Conservation (phyloP, 768 basidiomycete species). For the Multifurca ochricompacta region DNA sequence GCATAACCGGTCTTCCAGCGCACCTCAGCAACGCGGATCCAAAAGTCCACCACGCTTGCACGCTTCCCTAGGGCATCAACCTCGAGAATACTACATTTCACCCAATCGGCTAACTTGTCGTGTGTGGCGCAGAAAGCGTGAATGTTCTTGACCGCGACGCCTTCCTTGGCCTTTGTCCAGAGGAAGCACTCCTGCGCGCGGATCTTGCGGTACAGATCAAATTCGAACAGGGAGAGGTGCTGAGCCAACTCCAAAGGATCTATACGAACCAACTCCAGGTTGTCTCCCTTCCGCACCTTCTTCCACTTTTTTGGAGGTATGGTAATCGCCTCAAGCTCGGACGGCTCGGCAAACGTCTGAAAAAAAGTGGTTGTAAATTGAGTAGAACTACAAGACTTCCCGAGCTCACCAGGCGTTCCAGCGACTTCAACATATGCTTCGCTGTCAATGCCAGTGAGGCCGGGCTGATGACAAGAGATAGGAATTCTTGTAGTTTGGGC, state of each 20-base stretch:
- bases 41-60: constrained; percentile 56
- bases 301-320: constrained; percentile 27
- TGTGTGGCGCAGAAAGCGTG: constrained; percentile 49
- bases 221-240: constrained; percentile 74
- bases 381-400: not conserved
- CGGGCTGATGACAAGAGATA: constrained; percentile 33
- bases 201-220: constrained; percentile 58
- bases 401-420: constrained; percentile 49
- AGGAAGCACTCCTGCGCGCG: constrained; percentile 66
- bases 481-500: constrained; percentile 47
- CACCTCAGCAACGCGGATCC: constrained; percentile 77
- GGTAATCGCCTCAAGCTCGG: not conserved
- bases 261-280: constrained; percentile 55
- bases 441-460: constrained; percentile 38
- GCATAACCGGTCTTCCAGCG: constrained; percentile 21
- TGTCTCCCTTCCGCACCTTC: constrained; percentile 42
- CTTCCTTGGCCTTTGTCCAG: constrained; percentile 40
- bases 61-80: constrained; percentile 44
- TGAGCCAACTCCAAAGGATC: constrained; percentile 68
- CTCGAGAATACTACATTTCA: constrained; percentile 52
- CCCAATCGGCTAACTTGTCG: constrained; percentile 60
- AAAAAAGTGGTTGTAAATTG: not conserved
- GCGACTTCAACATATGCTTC: constrained; percentile 40
- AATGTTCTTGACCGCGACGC: constrained; percentile 37
- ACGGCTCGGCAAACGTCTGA: constrained; percentile 16